A percentile compares a stretch with the other conserved stretches of the same genome.
Evolutionary conservation across 495 filamentous ascomycete genomes (phyloP).

Genomic region (Penicillium cataractarum): DNA sequence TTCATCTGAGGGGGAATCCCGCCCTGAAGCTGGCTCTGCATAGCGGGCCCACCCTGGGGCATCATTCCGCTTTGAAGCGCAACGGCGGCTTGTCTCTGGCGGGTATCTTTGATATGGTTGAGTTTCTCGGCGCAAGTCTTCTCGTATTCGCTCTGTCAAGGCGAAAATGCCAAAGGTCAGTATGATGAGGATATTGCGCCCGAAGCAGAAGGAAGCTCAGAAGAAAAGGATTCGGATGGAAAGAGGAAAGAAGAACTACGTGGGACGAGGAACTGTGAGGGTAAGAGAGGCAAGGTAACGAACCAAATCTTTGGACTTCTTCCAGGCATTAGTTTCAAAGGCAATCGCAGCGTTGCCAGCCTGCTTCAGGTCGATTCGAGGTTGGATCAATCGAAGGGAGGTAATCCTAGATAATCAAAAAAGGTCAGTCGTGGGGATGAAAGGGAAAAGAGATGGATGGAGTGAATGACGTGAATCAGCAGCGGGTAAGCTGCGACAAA

Average conservation of each 20-base stretch:
- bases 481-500: constrained; percentile 5
- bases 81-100: constrained; percentile 48
- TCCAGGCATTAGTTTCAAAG: constrained; percentile 53
- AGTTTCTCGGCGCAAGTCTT: constrained; percentile 53
- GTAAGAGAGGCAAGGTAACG: constrained; percentile 13
- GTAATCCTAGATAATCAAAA: constrained; percentile 41
- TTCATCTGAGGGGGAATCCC: constrained; percentile 57
- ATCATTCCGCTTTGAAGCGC: constrained; percentile 50
- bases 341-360: constrained; percentile 49
- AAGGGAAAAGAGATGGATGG: constrained; percentile 1
- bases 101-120: constrained; percentile 49
- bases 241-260: not conserved
- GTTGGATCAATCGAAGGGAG: constrained; percentile 54
- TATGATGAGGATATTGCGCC: constrained; percentile 4
- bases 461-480: not conserved
- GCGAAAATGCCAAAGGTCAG: constrained; percentile 10
- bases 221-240: not conserved
- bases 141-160: constrained; percentile 48
- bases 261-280: not conserved
- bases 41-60: constrained; percentile 41
- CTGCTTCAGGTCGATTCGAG: constrained; percentile 44
- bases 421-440: constrained; percentile 3
- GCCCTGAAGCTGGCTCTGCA: constrained; percentile 43
- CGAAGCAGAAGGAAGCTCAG: not conserved
- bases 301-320: constrained; percentile 50